A percentile compares a stretch with the other conserved stretches of the same genome.
These are phyloP conservation scores for Neonothopanus nambi DNA, from an alignment of 1,284 basidiomycete species.

Conservation along the genomic window DNA sequence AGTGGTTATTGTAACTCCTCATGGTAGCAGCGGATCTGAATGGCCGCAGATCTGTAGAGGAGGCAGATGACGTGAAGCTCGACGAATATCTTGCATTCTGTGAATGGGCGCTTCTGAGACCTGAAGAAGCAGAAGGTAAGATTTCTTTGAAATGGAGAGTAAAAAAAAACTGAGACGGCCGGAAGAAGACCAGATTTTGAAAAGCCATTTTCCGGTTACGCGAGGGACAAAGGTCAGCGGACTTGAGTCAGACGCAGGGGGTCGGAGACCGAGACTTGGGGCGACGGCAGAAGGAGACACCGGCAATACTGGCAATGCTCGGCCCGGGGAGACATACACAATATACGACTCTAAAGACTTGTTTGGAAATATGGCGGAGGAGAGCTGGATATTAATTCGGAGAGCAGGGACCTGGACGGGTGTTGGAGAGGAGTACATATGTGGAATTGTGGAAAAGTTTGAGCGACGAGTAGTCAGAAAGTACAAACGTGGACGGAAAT, in stretches of 20 bases:
- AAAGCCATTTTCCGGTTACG: conserved; percentile 45
- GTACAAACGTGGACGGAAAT: conserved; percentile 46
- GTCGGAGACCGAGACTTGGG: neutral
- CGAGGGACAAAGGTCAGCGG: neutral
- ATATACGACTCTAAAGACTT: conserved; percentile 62
- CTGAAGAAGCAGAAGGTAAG: conserved; percentile 27
- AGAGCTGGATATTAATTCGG: conserved; percentile 47
- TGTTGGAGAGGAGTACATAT: conserved; percentile 48
- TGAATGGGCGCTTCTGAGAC: conserved; percentile 51
- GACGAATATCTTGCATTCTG: conserved; percentile 74
- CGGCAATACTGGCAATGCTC: too few relatives aligned
- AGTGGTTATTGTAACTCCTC: conserved; percentile 16
- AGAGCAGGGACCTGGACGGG: conserved; percentile 55
- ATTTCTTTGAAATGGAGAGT: conserved; percentile 12
- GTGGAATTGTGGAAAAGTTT: conserved; percentile 54
- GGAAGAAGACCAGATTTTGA: conserved; percentile 31
- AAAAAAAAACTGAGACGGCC: neutral
- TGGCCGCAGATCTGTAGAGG: conserved; percentile 50
- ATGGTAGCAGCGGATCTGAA: neutral
- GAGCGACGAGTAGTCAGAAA: conserved; percentile 59
- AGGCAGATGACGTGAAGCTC: conserved; percentile 52
- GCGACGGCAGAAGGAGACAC: neutral
- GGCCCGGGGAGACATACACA: conserved; percentile 56
- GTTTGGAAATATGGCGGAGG: conserved; percentile 53
- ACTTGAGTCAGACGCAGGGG: neutral